Conservation (phyloP, 169 alveolate species). For the Perkinsus olseni region DNA sequence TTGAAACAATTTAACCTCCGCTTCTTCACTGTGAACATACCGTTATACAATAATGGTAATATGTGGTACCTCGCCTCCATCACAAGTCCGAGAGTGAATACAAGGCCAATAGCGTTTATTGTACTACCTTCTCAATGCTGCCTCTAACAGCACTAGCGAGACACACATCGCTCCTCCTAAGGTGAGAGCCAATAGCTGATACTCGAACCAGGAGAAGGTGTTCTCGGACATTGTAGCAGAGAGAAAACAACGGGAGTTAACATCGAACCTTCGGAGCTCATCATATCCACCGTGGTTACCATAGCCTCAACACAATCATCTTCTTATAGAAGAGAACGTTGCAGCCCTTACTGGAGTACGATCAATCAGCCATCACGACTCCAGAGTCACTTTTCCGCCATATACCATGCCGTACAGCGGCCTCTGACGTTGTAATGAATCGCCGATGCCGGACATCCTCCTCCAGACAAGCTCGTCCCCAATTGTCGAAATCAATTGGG, state of each 20-base stretch:
- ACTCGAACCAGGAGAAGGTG: background rate
- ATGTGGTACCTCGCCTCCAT: background rate
- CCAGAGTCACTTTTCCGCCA: background rate
- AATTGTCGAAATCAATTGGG: background rate
- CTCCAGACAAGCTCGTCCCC: background rate
- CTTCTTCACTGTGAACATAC: background rate
- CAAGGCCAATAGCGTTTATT: background rate
- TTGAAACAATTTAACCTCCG: background rate
- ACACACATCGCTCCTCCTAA: background rate
- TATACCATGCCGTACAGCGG: background rate
- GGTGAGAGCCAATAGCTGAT: background rate
- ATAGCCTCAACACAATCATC: background rate
- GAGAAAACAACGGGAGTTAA: background rate
- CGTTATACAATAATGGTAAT: background rate
- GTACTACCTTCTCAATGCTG: background rate
- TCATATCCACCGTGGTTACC: background rate
- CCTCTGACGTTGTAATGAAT: background rate
- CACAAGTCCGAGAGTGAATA: background rate
- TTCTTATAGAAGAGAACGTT: background rate
- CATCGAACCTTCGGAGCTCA: background rate
- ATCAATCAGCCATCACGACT: background rate
- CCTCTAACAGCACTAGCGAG: background rate
- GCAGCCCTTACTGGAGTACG: background rate
- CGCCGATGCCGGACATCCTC: background rate
- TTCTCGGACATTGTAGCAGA: background rate